Evolutionary conservation across 208 protist species (phyloP), one percentile per base, ranked within the genome.

Genomic region (Crithidia mellificae): DNA sequence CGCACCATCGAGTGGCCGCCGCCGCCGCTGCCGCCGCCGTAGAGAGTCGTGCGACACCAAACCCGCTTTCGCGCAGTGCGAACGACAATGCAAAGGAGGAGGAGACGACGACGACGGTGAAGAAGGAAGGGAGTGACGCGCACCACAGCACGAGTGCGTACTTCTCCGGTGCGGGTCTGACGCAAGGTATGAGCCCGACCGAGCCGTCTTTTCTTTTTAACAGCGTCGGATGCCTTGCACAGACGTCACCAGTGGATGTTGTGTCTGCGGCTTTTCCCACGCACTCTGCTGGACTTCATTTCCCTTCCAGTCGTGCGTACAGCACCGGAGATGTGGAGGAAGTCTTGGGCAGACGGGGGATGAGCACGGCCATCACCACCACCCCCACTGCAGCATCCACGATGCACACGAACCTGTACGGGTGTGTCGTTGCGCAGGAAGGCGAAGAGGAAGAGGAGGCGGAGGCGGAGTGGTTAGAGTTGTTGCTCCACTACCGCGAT

Each of bases 401-500:
- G 34, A 38, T 11, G 34, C 34, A 12, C 5, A 38, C 34, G 34
- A 38, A 5, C 7, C 34, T 11, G 11, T 11, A n/a, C n/a, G n/a
- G n/a, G n/a, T n/a, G n/a, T n/a, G n/a, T n/a, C n/a, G n/a, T 38
- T 38, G 34, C 5, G 7, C 34, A 38, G 7, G 34, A 38, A 5
- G 34, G 7, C 34, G 34, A 5, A 5, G 34, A 5, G 5, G 47
- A 39, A 24, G 63, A 68, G 12, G 68, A 66, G 24, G 68, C 38
- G 30, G 68, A 56, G 36, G 69, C 27, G 27, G 69, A 81, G 65
- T 81, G 75, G 75, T 8, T 81, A 9, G 61, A 76, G 43, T 27
- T 77, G 30, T 69, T 81, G 5, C 64, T 81, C 22, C 75, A 75
- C 53, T 72, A 64, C 46, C 75, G 75, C 36, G 77, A 81, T 22